Evolutionary conservation across 129 eudicot species (phyloP).

Genomic region (Flaveria robusta): DNA sequence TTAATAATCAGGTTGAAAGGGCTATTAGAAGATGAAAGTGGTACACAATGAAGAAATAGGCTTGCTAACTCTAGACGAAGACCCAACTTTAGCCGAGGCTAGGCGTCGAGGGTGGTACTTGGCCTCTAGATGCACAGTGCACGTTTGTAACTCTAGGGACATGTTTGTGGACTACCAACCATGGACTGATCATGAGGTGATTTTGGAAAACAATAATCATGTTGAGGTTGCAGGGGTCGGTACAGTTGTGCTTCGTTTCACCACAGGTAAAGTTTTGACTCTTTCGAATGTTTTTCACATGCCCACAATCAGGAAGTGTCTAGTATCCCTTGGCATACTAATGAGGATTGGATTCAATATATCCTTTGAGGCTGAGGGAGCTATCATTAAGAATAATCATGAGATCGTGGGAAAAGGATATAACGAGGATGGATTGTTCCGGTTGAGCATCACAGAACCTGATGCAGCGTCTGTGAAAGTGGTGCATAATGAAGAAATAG

Average conservation of each 20-base stretch:
- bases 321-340: background rate
- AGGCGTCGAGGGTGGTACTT: slow-evolving; percentile 29
- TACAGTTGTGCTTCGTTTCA: slow-evolving; percentile 1
- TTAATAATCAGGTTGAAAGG: background rate
- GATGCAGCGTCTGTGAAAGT: no score
- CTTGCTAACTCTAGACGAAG: background rate
- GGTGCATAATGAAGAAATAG: slow-evolving; percentile 12
- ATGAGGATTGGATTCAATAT: background rate
- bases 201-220: background rate
- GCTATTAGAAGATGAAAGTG: background rate
- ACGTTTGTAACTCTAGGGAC: slow-evolving; percentile 23
- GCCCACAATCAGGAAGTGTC: background rate
- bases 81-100: background rate
- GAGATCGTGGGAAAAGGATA: slow-evolving; percentile 12
- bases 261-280: slow-evolving; percentile 3
- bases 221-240: slow-evolving; percentile 5
- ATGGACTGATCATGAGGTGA: slow-evolving; percentile 9
- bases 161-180: slow-evolving; percentile 12
- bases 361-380: background rate
- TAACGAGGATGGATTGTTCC: background rate
- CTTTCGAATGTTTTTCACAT: slow-evolving; percentile 20
- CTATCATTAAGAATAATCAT: background rate
- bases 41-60: slow-evolving; percentile 12
- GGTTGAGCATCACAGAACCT: slow-evolving; percentile 15
- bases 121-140: background rate